Conservation (phyloP, 192 early-diverging fungal species). For the Gamsiella multidivaricata region DNA sequence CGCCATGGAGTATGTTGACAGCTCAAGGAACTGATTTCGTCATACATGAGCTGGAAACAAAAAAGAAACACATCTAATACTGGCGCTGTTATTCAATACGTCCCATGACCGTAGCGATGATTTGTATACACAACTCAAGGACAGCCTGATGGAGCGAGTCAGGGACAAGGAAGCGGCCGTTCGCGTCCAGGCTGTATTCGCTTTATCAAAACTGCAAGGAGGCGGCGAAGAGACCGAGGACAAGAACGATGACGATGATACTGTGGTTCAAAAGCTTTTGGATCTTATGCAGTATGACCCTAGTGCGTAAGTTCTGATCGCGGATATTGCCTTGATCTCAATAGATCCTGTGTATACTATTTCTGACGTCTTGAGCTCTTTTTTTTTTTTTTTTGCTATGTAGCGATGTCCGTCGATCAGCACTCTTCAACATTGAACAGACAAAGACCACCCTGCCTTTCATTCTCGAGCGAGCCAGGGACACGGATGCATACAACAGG, state of each 20-base stretch:
- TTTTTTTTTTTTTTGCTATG: conserved; percentile 9
- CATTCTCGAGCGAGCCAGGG: conserved; percentile 81
- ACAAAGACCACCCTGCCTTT: conserved; percentile 69
- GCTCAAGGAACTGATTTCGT: no score
- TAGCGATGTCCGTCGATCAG: conserved; percentile 86
- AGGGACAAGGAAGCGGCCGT: conserved; percentile 85
- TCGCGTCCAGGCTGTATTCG: conserved; percentile 81
- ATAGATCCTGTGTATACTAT: not conserved
- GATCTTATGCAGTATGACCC: conserved; percentile 78
- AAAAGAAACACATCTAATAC: no score
- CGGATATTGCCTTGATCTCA: not conserved
- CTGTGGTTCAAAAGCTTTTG: conserved; percentile 72
- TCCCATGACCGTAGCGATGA: conserved; percentile 69
- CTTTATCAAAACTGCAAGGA: conserved; percentile 80
- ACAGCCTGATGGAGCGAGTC: conserved; percentile 74
- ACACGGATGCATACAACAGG: conserved; percentile 80
- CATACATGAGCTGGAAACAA: no score
- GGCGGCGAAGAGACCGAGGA: conserved; percentile 60
- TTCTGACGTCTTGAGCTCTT: not conserved
- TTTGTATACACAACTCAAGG: conserved; percentile 75
- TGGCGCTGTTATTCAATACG: no score
- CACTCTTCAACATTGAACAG: conserved; percentile 79
- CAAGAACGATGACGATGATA: conserved; percentile 62
- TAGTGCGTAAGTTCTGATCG: conserved; percentile 66
- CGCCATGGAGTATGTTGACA: conserved; percentile 74